Conservation (phyloP, 192 early-diverging fungal species). For the Backusella australiensis region DNA sequence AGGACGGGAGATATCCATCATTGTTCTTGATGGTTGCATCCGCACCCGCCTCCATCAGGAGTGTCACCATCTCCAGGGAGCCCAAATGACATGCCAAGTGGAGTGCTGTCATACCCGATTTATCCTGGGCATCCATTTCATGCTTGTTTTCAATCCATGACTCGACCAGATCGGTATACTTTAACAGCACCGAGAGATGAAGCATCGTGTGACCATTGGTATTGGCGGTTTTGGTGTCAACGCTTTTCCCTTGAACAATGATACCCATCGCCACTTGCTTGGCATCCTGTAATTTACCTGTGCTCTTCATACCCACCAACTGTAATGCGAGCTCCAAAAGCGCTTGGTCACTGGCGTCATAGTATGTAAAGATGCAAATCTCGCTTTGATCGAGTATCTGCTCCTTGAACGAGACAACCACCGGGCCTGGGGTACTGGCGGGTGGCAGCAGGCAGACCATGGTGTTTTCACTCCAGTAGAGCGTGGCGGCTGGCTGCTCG, state of each 20-base stretch:
- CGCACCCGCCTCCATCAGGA: slow-evolving; percentile 51
- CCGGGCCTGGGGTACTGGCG: slow-evolving; percentile 66
- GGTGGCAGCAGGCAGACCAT: slow-evolving; percentile 86
- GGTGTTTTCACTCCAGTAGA: slow-evolving; percentile 76
- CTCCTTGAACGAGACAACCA: slow-evolving; percentile 59
- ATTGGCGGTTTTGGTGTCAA: slow-evolving; percentile 33
- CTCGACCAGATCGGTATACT: slow-evolving; percentile 47
- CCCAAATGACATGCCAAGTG: slow-evolving; percentile 66
- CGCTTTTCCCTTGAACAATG: slow-evolving; percentile 39
- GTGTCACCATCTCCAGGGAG: slow-evolving; percentile 43
- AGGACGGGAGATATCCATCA: neutral
- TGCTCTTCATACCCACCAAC: slow-evolving; percentile 82
- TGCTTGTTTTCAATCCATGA: slow-evolving; percentile 35
- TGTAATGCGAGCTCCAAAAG: slow-evolving; percentile 89
- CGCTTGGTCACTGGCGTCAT: slow-evolving; percentile 77
- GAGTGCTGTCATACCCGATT: slow-evolving; percentile 67
- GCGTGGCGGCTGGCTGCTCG: slow-evolving; percentile 66
- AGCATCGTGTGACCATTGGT: slow-evolving; percentile 55
- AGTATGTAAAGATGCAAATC: slow-evolving; percentile 42
- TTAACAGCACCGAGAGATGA: slow-evolving; percentile 61
- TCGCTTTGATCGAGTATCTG: slow-evolving; percentile 41
- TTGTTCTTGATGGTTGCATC: neutral
- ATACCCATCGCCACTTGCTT: slow-evolving; percentile 71
- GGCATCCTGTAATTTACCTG: slow-evolving; percentile 75
- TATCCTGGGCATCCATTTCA: slow-evolving; percentile 46